Conservation (phyloP, 2,329 filamentous ascomycete species). For the Meredithiella fracta region DNA sequence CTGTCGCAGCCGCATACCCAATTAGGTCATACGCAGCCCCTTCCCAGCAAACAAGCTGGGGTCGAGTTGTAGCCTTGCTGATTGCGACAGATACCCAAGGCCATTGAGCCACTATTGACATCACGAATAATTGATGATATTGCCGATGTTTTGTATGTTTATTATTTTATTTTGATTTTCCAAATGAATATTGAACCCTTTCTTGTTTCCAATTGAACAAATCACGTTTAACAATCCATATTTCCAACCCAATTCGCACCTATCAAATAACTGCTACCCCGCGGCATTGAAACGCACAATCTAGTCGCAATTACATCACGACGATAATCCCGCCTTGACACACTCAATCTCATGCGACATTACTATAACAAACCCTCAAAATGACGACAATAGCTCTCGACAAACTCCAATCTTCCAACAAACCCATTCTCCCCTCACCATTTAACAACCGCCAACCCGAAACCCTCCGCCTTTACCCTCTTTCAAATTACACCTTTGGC, state of each 20-base stretch:
- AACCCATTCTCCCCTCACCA: slow-evolving; percentile 60
- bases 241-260: too few species aligned
- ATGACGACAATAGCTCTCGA: slow-evolving; percentile 79
- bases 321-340: not conserved
- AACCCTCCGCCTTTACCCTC: slow-evolving; percentile 79
- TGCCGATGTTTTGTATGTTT: too few species aligned
- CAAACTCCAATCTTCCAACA: slow-evolving; percentile 59
- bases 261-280: too few species aligned
- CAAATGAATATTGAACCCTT: too few species aligned
- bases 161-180: too few species aligned
- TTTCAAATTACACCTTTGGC: slow-evolving; percentile 97
- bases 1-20: not conserved
- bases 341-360: not conserved
- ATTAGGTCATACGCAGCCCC: not conserved
- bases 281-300: too few species aligned
- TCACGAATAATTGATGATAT: not conserved
- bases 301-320: not conserved
- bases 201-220: too few species aligned
- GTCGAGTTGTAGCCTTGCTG: not conserved
- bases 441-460: slow-evolving; percentile 83
- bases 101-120: not conserved
- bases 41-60: not conserved
- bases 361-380: slow-evolving; percentile 10
- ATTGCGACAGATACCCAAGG: not conserved
- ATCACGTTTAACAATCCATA: too few species aligned